phyloP scores from a whole-genome alignment of 106 monocot species.

The Dendrobium catenatum region DNA sequence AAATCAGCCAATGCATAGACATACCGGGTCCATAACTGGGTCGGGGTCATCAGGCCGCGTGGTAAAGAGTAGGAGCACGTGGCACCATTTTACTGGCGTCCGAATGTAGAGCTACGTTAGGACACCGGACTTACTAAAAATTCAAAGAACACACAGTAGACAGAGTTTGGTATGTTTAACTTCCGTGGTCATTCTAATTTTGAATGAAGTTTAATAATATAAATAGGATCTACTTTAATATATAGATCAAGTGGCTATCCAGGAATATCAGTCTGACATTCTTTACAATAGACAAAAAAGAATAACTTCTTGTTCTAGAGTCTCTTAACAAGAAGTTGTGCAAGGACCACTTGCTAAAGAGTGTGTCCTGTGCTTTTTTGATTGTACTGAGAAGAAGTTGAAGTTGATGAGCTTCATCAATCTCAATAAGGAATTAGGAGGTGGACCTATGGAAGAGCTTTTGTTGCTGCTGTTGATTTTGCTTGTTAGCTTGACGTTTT shows the following conservation, averaged over 20 bases:
- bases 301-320: neutral
- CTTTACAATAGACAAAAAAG: conserved; percentile 1
- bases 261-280: neutral
- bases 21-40: too few relatives aligned
- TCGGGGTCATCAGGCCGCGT: too few relatives aligned
- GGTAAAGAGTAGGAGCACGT: too few relatives aligned
- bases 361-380: neutral
- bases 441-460: conserved; percentile 35
- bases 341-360: neutral
- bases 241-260: neutral
- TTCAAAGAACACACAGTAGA: too few relatives aligned
- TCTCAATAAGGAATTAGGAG: conserved; percentile 12
- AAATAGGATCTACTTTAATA: neutral
- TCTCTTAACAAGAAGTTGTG: neutral
- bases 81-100: too few relatives aligned
- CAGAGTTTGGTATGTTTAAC: too few relatives aligned
- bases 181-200: neutral
- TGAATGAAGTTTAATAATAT: neutral
- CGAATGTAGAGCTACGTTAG: too few relatives aligned
- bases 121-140: too few relatives aligned
- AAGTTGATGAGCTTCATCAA: neutral
- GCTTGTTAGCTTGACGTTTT: conserved; percentile 32
- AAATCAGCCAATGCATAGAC: too few relatives aligned
- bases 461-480: conserved; percentile 28
- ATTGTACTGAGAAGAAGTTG: neutral